Conservation (phyloP, 371 early-diverging fungal genomes). For the Mucor mucedo region DNA sequence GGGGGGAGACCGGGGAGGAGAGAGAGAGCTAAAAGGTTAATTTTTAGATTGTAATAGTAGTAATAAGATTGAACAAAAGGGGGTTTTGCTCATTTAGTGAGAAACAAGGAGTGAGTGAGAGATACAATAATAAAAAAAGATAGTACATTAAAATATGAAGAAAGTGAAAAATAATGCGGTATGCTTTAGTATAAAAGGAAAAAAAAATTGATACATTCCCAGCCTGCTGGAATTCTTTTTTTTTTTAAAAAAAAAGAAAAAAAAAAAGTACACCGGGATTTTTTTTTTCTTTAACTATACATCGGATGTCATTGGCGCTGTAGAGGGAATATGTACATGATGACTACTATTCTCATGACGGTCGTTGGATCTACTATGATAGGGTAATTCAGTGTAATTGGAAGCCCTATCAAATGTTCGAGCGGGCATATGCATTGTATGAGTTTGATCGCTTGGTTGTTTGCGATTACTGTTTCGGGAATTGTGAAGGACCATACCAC, state of each 20-base stretch:
- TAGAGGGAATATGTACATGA: slow-evolving; percentile 9
- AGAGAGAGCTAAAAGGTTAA: too few species aligned
- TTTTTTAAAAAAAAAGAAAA: not conserved
- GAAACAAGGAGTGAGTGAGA: not conserved
- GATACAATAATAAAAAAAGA: not conserved
- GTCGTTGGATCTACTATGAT: not conserved
- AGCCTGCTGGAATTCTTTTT: slow-evolving; percentile 12
- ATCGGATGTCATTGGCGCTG: slow-evolving; percentile 8
- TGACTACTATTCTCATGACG: not conserved
- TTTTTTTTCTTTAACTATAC: slow-evolving; percentile 6
- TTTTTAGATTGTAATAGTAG: too few species aligned
- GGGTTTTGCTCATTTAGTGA: not conserved
- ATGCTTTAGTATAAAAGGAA: slow-evolving; percentile 1
- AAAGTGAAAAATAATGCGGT: not conserved
- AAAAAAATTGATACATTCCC: slow-evolving; percentile 5
- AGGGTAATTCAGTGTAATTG: slow-evolving; percentile 11
- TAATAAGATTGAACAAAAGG: not conserved
- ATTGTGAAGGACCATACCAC: slow-evolving; percentile 36
- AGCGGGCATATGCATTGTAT: slow-evolving; percentile 5
- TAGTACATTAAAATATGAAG: not conserved
- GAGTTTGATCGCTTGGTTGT: slow-evolving; percentile 4
- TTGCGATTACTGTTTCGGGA: slow-evolving; percentile 15
- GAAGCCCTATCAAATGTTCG: slow-evolving; percentile 8
- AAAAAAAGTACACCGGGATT: not conserved
- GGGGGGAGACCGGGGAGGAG: too few species aligned